Evolutionary conservation across 2,329 filamentous ascomycete genomes (phyloP), one percentile per base, ranked within the genome.

Genomic region (Fusarium lateritium): DNA sequence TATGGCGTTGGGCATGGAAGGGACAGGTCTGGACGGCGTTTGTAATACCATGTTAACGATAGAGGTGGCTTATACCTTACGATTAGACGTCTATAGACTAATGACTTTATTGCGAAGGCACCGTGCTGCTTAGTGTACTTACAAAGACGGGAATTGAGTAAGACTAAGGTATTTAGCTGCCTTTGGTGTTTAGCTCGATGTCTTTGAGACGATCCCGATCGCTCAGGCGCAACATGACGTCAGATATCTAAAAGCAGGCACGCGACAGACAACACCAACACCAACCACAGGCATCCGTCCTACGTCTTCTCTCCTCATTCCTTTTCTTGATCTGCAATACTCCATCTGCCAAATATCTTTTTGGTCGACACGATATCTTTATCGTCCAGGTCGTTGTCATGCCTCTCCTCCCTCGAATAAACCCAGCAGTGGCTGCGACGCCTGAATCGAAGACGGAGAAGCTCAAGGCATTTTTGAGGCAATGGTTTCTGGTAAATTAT

Each of bases 401-500:
- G 73, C 71, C 72, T 42, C 51, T 67, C 22, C 49, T 67, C n/a
- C 65, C 73, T 8, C 55, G 50, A 40, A 62, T 57, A 26, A 64
- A 52, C 45, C 21, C 54, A 26, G 69, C 59, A 31, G 56, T 3
- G n/a, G 45, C 52, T 31, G 31, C 11, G 19, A 50, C 33, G 19
- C 36, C 62, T n/a, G 39, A 56, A 2, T 52, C 59, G 21, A 64
- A 55, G 22, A 62, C 42, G 10, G 34, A 49, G 21, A 59, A 59
- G n/a, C 7, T 64, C 53, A 70, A 61, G 24, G 19, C 46, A 3
- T 79, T 80, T 33, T 24, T 75, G 24, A 49, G 50, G 33, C 60
- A 87, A 74, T 92, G 89, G 89, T 65, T 90, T 64, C 85, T 84
- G 59, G 78, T 84, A 7, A 87, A 85, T 22, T 89, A 85, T 82